phyloP scores from a whole-genome alignment of 441 rosid species.

The Populus hybrid region DNA sequence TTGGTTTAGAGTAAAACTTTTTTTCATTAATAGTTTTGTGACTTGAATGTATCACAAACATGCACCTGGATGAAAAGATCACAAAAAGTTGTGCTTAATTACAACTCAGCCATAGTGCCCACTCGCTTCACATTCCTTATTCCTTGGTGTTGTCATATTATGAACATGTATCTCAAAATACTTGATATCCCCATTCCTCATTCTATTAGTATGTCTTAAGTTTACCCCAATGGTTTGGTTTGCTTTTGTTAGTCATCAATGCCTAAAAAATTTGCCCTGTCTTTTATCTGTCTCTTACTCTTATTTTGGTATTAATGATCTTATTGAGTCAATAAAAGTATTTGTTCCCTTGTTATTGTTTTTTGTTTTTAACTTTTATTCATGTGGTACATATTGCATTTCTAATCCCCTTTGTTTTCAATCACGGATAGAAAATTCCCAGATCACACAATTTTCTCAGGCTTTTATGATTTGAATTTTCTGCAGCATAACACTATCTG shows the following conservation, averaged over 20 bases:
- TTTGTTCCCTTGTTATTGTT: not conserved
- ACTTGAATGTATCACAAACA: not conserved
- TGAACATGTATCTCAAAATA: not conserved
- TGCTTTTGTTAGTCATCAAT: not conserved
- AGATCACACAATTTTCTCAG: not conserved
- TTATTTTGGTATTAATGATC: not conserved
- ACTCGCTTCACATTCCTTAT: no score
- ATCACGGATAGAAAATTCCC: not conserved
- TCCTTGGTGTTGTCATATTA: not conserved
- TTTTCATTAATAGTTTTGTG: not conserved
- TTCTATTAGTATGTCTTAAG: not conserved
- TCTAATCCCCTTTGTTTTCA: not conserved
- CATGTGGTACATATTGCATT: not conserved
- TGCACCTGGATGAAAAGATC: not conserved
- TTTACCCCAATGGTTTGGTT: not conserved
- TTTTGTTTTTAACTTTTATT: not conserved
- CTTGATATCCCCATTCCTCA: not conserved
- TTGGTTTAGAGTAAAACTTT: not conserved
- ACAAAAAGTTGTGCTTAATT: not conserved
- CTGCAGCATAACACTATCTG: not conserved
- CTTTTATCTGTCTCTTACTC: not conserved
- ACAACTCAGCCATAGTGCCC: not conserved
- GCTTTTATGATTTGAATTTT: not conserved
- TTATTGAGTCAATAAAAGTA: not conserved
- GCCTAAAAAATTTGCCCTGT: not conserved